Conservation (phyloP, 2,329 filamentous ascomycete species). For the Helicocarpus griseus region DNA sequence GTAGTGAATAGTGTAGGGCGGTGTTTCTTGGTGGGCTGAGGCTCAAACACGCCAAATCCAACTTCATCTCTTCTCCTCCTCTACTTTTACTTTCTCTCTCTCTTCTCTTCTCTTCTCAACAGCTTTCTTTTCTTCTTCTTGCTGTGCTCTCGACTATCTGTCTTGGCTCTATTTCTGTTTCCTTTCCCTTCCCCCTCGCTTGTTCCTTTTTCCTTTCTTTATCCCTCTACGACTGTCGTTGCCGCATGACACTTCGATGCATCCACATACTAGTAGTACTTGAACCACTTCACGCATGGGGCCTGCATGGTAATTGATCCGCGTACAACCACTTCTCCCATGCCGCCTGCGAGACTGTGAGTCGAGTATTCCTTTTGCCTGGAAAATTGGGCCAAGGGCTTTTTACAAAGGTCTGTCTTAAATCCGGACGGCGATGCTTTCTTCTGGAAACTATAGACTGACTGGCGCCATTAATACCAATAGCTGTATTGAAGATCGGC, state of each 20-base stretch:
- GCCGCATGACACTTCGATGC: background rate
- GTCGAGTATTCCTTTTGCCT: background rate
- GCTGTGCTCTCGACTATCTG: background rate
- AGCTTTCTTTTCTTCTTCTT: background rate
- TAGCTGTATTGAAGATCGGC: too few relatives aligned
- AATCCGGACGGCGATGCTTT: background rate
- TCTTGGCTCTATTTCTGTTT: background rate
- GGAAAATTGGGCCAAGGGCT: background rate
- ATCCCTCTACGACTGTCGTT: background rate
- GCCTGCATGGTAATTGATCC: background rate
- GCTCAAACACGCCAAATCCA: slow-evolving; percentile 3
- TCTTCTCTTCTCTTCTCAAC: background rate
- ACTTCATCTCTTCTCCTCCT: background rate
- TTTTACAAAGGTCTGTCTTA: background rate
- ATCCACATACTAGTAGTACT: background rate
- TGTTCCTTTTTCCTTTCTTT: background rate
- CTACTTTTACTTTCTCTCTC: background rate
- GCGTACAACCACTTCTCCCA: background rate
- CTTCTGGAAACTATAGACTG: background rate
- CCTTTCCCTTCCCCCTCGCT: background rate
- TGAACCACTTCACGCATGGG: background rate
- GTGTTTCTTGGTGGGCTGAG: background rate
- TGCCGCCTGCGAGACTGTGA: background rate
- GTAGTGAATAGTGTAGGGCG: too few relatives aligned
- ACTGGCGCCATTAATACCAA: too few relatives aligned